These are phyloP conservation scores for Verticillium nonalfalfae DNA, from an alignment of 2,329 filamentous ascomycete genomes.

Conservation along the genomic window DNA sequence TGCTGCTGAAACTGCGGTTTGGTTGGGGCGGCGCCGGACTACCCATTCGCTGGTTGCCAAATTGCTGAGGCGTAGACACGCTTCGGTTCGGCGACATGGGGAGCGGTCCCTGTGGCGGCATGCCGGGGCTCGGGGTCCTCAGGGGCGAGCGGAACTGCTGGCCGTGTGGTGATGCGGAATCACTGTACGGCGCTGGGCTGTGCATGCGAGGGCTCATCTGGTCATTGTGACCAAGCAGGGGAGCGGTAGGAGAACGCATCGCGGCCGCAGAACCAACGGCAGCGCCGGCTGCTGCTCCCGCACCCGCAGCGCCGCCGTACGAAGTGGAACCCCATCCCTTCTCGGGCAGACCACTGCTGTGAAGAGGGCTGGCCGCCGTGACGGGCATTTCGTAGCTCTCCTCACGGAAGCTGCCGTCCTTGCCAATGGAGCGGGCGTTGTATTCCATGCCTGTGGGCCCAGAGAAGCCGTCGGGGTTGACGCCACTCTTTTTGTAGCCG, in stretches of 20 bases:
- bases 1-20: constrained; percentile 4
- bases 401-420: constrained; percentile 18
- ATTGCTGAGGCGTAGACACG: constrained; percentile 4
- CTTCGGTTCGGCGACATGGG: constrained; percentile 9
- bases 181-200: not conserved
- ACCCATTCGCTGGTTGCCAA: constrained; percentile 8
- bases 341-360: constrained; percentile 17
- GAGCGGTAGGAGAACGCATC: not conserved
- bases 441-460: constrained; percentile 28
- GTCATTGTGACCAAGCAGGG: not conserved
- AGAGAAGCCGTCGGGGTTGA: constrained; percentile 40
- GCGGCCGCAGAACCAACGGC: constrained; percentile 1
- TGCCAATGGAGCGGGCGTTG: constrained; percentile 15
- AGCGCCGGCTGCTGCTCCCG: constrained; percentile 3
- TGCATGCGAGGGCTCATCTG: not conserved
- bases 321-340: constrained; percentile 17
- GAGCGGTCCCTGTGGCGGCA: constrained; percentile 9
- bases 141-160: constrained; percentile 5
- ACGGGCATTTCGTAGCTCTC: constrained; percentile 24
- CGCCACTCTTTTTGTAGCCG: constrained; percentile 37
- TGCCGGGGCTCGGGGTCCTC: constrained; percentile 8
- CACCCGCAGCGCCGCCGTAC: constrained; percentile 10
- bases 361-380: constrained; percentile 18
- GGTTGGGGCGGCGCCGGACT: constrained; percentile 4
- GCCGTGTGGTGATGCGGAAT: not conserved